phyloP scores from a whole-genome alignment of 306 rosid species.

The Calophaca sinica region DNA sequence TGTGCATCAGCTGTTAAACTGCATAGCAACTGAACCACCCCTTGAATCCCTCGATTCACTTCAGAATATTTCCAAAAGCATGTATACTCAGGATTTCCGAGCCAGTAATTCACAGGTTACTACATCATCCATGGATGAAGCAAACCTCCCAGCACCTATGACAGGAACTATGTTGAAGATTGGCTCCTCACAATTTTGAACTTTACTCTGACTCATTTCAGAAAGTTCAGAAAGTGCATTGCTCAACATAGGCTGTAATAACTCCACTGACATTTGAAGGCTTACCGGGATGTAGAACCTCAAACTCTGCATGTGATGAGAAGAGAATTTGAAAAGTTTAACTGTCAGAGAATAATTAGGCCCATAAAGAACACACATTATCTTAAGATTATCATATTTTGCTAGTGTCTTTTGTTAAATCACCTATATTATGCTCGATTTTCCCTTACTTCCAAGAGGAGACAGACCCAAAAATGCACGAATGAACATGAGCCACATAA shows the following conservation, averaged over 20 bases:
- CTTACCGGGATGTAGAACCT: conserved; percentile 75
- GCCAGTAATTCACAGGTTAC: conserved; percentile 86
- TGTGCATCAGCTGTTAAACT: conserved; percentile 4
- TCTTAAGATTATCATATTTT: conserved; percentile 3
- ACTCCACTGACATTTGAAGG: conserved; percentile 60
- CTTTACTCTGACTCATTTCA: conserved; percentile 50
- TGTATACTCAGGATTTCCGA: conserved; percentile 55
- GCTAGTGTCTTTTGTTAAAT: conserved; percentile 7
- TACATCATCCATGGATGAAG: conserved; percentile 68
- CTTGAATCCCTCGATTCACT: neutral
- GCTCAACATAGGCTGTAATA: conserved; percentile 57
- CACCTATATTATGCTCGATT: conserved; percentile 15
- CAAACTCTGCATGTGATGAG: conserved; percentile 62
- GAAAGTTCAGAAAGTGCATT: conserved; percentile 68
- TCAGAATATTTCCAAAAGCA: conserved; percentile 8
- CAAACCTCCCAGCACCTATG: conserved; percentile 70
- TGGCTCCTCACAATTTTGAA: conserved; percentile 56
- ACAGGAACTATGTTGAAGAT: conserved; percentile 92
- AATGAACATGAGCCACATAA: conserved; percentile 13
- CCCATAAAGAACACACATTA: conserved; percentile 12
- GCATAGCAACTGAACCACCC: conserved; percentile 19
- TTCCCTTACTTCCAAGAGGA: conserved; percentile 10
- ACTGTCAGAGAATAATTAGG: conserved; percentile 18
- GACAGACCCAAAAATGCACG: conserved; percentile 28
- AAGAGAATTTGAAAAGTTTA: conserved; percentile 17